Evolutionary conservation across 1,139 yeast species (phyloP).

Genomic region (Arxiozyma bovina): DNA sequence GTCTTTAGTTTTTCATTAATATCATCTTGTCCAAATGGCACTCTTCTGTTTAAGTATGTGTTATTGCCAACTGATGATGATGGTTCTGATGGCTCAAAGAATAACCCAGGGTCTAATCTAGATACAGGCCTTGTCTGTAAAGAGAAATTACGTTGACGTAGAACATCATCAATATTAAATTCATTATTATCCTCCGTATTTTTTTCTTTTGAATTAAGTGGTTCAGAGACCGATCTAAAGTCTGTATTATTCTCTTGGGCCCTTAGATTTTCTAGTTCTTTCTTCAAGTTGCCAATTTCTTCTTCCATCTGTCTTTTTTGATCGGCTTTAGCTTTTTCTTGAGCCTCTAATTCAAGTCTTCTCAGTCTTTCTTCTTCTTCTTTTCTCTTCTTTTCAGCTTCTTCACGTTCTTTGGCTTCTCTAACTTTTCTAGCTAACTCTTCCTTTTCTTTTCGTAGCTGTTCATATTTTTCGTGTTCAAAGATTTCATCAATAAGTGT

Average conservation of each 20-base stretch:
- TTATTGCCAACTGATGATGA: neutral
- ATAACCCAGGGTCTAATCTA: constrained; percentile 52
- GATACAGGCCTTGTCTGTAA: constrained; percentile 54
- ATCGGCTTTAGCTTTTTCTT: constrained; percentile 13
- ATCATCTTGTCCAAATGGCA: neutral
- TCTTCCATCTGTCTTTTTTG: constrained; percentile 22
- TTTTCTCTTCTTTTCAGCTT: constrained; percentile 39
- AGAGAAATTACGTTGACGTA: constrained; percentile 34
- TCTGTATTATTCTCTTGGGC: constrained; percentile 8
- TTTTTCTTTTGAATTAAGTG: constrained; percentile 14
- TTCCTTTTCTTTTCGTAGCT: constrained; percentile 44
- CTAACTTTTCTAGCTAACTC: constrained; percentile 34
- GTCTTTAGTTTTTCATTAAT: constrained; percentile 9
- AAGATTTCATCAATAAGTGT: constrained; percentile 67
- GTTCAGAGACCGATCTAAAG: constrained; percentile 34
- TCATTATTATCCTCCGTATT: constrained; percentile 14
- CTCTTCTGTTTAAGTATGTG: neutral
- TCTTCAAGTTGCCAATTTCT: constrained; percentile 21
- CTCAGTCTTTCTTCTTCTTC: constrained; percentile 16
- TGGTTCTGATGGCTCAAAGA: constrained; percentile 5
- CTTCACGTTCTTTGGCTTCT: constrained; percentile 45
- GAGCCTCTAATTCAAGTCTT: constrained; percentile 13
- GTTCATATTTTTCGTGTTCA: constrained; percentile 54
- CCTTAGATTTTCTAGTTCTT: constrained; percentile 15
- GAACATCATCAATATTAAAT: constrained; percentile 14